Conservation (phyloP, 1,284 basidiomycete species). For the Microbotryomycetes sp. region DNA sequence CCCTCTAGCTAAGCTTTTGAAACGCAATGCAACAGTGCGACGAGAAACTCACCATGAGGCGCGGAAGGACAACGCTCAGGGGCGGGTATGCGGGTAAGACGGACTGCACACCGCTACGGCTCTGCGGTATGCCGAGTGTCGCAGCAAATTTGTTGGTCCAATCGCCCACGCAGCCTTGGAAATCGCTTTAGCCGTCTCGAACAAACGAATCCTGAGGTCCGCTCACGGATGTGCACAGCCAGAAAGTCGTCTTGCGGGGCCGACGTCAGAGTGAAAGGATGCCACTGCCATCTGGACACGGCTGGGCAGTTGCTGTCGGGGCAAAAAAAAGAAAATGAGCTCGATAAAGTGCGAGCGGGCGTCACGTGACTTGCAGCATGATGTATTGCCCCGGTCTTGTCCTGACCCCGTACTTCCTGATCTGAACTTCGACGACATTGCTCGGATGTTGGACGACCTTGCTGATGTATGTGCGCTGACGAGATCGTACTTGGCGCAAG, state of each 20-base stretch:
- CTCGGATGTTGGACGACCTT: slow-evolving; percentile 87
- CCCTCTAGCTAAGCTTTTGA: background rate
- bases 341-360: slow-evolving; percentile 19
- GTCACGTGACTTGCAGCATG: slow-evolving; percentile 49
- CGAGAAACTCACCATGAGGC: slow-evolving; percentile 59
- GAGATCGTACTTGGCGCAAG: slow-evolving; percentile 74
- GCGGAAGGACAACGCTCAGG: slow-evolving; percentile 63
- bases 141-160: slow-evolving; percentile 71
- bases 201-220: background rate
- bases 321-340: too few species aligned
- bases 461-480: slow-evolving; percentile 78
- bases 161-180: slow-evolving; percentile 62
- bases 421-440: slow-evolving; percentile 81
- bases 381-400: slow-evolving; percentile 52
- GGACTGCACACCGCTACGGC: background rate
- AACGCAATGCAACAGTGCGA: background rate
- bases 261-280: slow-evolving; percentile 73
- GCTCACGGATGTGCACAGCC: slow-evolving; percentile 69
- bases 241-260: slow-evolving; percentile 86
- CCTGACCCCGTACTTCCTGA: slow-evolving; percentile 81
- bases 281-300: slow-evolving; percentile 87
- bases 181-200: too few species aligned
- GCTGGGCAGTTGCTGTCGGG: slow-evolving; percentile 53
- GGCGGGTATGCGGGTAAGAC: slow-evolving; percentile 50
- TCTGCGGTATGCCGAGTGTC: slow-evolving; percentile 75